Evolutionary conservation across 73 alveolate genomes (phyloP).

Genomic region (Loxodes magnus): DNA sequence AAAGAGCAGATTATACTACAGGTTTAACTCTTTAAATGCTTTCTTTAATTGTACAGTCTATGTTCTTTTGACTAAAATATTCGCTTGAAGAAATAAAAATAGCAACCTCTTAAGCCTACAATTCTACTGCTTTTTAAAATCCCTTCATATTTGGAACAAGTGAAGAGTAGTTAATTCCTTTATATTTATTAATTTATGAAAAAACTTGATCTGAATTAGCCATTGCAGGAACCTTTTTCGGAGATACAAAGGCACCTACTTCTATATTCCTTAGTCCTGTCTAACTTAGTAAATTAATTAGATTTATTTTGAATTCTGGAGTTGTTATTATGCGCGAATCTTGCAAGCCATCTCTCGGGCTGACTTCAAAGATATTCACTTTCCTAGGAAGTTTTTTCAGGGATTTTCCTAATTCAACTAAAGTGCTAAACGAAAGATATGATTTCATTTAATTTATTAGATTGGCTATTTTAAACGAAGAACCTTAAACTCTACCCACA

Average conservation of each 20-base stretch:
- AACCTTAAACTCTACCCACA: no score
- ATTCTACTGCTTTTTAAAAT: constrained; percentile 50
- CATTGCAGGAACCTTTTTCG: constrained; percentile 71
- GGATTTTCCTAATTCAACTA: no score
- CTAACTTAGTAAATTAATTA: constrained; percentile 38
- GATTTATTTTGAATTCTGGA: constrained; percentile 47
- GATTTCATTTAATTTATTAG: no score
- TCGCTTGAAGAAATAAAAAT: constrained; percentile 87
- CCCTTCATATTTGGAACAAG: constrained; percentile 80
- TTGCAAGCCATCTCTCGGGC: constrained; percentile 89
- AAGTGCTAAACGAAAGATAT: no score
- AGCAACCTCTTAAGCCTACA: constrained; percentile 71
- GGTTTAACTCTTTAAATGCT: constrained; percentile 59
- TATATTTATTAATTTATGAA: background rate
- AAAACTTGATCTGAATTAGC: constrained; percentile 7
- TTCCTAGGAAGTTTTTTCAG: no score
- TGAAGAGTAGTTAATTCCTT: constrained; percentile 45
- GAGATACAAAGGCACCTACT: constrained; percentile 68
- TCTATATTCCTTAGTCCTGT: constrained; percentile 48
- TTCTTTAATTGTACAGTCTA: constrained; percentile 71
- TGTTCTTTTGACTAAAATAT: constrained; percentile 72
- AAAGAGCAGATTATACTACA: constrained; percentile 51
- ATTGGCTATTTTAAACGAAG: no score
- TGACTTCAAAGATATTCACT: constrained; percentile 75
- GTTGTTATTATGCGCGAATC: constrained; percentile 57